A percentile compares a stretch with the other conserved stretches of the same genome.
Evolutionary conservation across 768 basidiomycete species (phyloP).

Genomic region (Rhizopogon vesiculosus): DNA sequence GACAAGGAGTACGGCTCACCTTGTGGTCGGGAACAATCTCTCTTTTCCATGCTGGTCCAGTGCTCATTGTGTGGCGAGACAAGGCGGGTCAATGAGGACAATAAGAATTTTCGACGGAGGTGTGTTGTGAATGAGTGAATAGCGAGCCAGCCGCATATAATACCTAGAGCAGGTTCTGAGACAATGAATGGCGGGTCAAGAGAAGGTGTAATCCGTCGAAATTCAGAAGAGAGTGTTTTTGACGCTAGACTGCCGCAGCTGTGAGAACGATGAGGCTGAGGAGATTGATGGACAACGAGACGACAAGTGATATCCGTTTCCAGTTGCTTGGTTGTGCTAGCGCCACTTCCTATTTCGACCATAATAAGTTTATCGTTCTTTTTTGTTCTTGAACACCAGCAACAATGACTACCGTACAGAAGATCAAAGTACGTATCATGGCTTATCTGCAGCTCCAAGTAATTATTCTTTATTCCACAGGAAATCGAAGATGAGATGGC

Average conservation of each 20-base stretch:
- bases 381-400: neutral
- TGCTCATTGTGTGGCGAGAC: constrained; percentile 20
- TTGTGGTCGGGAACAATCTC: constrained; percentile 98
- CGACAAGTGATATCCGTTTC: neutral
- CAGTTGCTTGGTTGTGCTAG: constrained; percentile 7
- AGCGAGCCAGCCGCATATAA: constrained; percentile 33
- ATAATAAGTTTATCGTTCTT: neutral
- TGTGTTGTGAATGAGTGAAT: constrained; percentile 17
- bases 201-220: constrained; percentile 10
- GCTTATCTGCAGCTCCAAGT: constrained; percentile 14
- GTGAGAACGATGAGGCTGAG: constrained; percentile 8
- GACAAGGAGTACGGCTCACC: constrained; percentile 39
- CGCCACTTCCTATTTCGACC: constrained; percentile 1
- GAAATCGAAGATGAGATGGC: constrained; percentile 99
- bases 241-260: constrained; percentile 10
- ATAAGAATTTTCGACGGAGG: constrained; percentile 16
- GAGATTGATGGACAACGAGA: neutral
- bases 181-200: constrained; percentile 18
- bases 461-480: constrained; percentile 30
- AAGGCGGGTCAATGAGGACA: constrained; percentile 13
- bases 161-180: constrained; percentile 9
- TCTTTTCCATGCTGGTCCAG: constrained; percentile 90
- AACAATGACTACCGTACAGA: constrained; percentile 83
- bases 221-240: neutral
- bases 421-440: constrained; percentile 61